phyloP scores from a whole-genome alignment of 306 rosid genomes.

The Acmispon strigosus region DNA sequence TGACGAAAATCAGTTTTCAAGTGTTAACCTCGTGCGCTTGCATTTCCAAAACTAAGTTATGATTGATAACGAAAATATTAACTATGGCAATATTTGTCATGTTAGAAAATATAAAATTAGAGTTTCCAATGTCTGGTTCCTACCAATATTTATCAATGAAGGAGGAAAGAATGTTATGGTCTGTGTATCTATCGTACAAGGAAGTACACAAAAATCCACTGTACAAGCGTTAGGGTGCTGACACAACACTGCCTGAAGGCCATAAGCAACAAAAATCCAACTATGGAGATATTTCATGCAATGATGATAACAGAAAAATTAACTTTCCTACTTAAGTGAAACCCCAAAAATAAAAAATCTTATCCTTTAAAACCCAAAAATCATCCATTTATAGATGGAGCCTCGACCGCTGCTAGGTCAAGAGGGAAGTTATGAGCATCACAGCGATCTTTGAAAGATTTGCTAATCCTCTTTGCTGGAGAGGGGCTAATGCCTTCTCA shows the following conservation, averaged over 20 bases:
- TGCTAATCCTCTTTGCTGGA: too few relatives aligned
- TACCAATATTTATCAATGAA: constrained; percentile 9
- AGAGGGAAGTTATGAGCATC: too few relatives aligned
- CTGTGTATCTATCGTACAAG: constrained; percentile 26
- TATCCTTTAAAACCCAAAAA: too few relatives aligned
- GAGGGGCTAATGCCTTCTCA: not conserved
- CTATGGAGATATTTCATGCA: constrained; percentile 13
- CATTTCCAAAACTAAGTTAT: not conserved
- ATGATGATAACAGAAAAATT: constrained; percentile 17
- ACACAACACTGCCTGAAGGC: constrained; percentile 24
- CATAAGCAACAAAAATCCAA: constrained; percentile 22
- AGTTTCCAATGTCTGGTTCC: constrained; percentile 7
- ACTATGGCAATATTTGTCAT: not conserved
- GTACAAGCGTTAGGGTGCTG: constrained; percentile 34
- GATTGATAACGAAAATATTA: too few relatives aligned
- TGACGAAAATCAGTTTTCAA: too few relatives aligned
- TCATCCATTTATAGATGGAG: too few relatives aligned
- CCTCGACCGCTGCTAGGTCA: too few relatives aligned
- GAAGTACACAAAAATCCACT: constrained; percentile 36
- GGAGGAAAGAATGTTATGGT: constrained; percentile 23
- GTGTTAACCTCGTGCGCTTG: too few relatives aligned
- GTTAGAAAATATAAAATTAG: not conserved
- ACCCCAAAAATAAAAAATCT: not conserved
- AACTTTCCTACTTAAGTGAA: constrained; percentile 29
- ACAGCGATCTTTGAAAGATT: too few relatives aligned